These are phyloP conservation scores for Pelargonium australe DNA, from an alignment of 441 rosid species.

Conservation along the genomic window DNA sequence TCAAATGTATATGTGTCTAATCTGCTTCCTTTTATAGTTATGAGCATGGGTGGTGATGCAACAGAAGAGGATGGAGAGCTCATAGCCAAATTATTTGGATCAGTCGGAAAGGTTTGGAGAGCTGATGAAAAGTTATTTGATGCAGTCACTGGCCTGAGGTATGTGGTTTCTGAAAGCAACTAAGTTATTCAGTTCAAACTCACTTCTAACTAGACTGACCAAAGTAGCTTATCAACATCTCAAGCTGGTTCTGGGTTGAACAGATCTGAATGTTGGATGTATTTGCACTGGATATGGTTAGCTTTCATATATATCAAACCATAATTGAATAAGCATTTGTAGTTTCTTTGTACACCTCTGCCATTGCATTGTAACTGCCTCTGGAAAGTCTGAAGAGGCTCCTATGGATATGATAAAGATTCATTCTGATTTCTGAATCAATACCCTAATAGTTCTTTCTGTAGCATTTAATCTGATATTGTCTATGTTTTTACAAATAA, in stretches of 20 bases:
- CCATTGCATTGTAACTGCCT: neutral
- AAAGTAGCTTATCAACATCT: neutral
- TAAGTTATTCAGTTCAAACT: constrained; percentile 2
- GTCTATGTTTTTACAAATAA: neutral
- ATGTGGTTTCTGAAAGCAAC: constrained; percentile 13
- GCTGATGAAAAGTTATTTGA: constrained; percentile 84
- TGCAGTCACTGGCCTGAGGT: constrained; percentile 93
- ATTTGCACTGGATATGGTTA: neutral
- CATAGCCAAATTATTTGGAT: constrained; percentile 61
- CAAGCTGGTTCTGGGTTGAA: neutral
- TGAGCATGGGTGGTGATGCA: constrained; percentile 73
- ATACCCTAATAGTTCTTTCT: neutral
- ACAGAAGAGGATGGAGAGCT: constrained; percentile 67
- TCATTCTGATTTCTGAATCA: neutral
- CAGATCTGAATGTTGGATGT: neutral
- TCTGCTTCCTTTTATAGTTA: constrained; percentile 34
- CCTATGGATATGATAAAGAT: neutral
- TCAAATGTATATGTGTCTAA: constrained; percentile 12
- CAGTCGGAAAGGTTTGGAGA: constrained; percentile 76
- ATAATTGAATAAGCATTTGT: neutral
- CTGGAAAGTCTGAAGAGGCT: neutral
- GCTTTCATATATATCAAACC: neutral
- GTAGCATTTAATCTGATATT: neutral
- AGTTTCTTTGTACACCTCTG: neutral
- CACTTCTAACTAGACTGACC: neutral